Conservation (phyloP, 768 basidiomycete species). For the Boletellus ananas region DNA sequence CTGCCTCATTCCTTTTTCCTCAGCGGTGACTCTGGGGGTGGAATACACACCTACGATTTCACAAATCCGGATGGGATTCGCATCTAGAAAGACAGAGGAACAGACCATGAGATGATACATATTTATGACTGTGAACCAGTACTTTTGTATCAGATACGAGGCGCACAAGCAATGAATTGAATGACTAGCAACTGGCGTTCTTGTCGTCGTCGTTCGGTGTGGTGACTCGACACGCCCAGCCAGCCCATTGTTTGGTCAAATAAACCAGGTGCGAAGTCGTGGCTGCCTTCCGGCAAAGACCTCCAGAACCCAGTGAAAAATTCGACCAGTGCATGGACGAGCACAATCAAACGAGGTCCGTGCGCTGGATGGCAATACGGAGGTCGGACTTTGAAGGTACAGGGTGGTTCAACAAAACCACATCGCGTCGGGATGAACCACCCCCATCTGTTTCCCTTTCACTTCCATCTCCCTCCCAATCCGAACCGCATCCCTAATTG, state of each 20-base stretch:
- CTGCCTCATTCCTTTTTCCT: conserved; percentile 20
- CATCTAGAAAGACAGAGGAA: conserved; percentile 7
- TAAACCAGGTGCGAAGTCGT: conserved; percentile 18
- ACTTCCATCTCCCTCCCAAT: conserved; percentile 18
- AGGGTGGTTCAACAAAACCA: conserved; percentile 38
- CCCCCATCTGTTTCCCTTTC: conserved; percentile 30
- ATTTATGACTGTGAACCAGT: conserved; percentile 10
- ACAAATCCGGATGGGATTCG: conserved; percentile 18
- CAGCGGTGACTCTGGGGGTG: conserved; percentile 50
- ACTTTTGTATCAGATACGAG: neutral
- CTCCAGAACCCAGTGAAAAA: conserved; percentile 9
- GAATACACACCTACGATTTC: conserved; percentile 43
- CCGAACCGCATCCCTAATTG: conserved; percentile 18
- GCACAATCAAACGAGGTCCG: conserved; percentile 32
- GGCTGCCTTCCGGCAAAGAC: conserved; percentile 10
- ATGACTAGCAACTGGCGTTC: no score
- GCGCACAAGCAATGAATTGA: no score
- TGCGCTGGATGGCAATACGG: conserved; percentile 31
- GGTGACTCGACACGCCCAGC: no score
- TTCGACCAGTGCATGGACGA: conserved; percentile 21
- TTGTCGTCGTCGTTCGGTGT: no score
- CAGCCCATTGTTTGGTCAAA: conserved; percentile 30
- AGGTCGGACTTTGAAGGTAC: conserved; percentile 37
- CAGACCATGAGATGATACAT: neutral
- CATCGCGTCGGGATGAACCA: conserved; percentile 39